Base-by-base conservation (phyloP, 306 rosid species). In the Trifolium repens region DNA sequence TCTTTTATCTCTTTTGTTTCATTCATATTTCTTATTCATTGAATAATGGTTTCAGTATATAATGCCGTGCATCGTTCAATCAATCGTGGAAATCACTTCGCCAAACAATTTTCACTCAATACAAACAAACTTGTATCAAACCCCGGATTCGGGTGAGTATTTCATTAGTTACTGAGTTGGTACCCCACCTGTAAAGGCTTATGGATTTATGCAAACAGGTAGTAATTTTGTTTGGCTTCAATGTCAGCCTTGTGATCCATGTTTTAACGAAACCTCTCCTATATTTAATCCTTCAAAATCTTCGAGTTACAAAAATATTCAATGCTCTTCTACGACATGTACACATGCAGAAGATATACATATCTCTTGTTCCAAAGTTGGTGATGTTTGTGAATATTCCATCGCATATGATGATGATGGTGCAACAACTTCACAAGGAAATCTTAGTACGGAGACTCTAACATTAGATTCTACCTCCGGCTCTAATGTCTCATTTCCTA, bases 161-260 rank as follows among this genome's bases (percentile, higher is more conserved):
- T 3, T 53, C 27, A 53, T 53, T 19, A 75, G 50, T 0, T 19
- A 81, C 14, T 72, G 84, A 0, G 2, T 89, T 10, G 94, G 94
- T 5, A 85, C 91, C 4, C 94, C 94, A 0, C 82, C 87, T 0
- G 37, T 81, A 62, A 19, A 69, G 0, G 15, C 86, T 27, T 16
- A 66, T 0, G 91, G 82, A 26, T 32, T 83, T 5, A 85, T 80
- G 2, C 93, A 88, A 26, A 90, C 91, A 0, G 89, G 93, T 3
- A 88, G 96, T 39, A 84, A 83, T 43, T 63, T 88, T 1, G 63
- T 84, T 7, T 88, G 96, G 91, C 39, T 79, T 0, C 96, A 90
- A 11, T 90, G 96, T 82, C 0, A 43, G n/a, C 93, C 93, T 1
- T 90, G 96, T 27, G 30, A 27, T 27, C 30, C 30, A 27, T 27